These are phyloP conservation scores for Passiflora organensis DNA, from an alignment of 345 rosid genomes.

Conservation along the genomic window DNA sequence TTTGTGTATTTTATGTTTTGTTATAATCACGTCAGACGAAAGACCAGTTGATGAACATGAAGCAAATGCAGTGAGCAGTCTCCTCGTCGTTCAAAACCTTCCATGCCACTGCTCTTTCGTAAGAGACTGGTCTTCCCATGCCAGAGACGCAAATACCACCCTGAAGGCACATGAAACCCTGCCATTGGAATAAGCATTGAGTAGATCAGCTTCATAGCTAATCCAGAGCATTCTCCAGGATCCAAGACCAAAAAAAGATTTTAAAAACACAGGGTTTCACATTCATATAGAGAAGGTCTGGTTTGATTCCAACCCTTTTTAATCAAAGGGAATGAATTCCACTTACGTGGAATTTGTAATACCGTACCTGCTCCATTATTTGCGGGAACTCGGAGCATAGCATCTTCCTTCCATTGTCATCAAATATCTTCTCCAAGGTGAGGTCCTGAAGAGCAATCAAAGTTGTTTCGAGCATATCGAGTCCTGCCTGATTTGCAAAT, in stretches of 20 bases:
- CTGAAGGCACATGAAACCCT: slow-evolving; percentile 75
- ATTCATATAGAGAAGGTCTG: too few relatives aligned
- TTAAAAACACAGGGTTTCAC: too few relatives aligned
- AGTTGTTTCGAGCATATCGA: slow-evolving; percentile 29
- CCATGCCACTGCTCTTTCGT: slow-evolving; percentile 81
- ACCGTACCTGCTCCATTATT: slow-evolving; percentile 33
- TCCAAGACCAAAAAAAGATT: too few relatives aligned
- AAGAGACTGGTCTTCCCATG: slow-evolving; percentile 83
- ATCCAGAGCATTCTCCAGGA: too few relatives aligned
- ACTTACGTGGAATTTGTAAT: too few relatives aligned
- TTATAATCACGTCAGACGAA: too few relatives aligned
- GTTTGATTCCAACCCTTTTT: too few relatives aligned
- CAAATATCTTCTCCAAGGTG: slow-evolving; percentile 25
- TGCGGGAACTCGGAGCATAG: slow-evolving; percentile 28
- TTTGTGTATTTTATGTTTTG: too few relatives aligned
- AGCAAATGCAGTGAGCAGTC: slow-evolving; percentile 65
- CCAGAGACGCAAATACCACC: slow-evolving; percentile 79
- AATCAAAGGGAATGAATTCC: too few relatives aligned
- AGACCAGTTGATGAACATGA: slow-evolving; percentile 87
- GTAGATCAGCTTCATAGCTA: too few relatives aligned
- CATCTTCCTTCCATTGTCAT: slow-evolving; percentile 25
- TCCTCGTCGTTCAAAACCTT: slow-evolving; percentile 77
- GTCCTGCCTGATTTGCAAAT: slow-evolving; percentile 31
- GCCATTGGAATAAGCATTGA: neutral
- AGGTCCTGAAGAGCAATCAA: slow-evolving; percentile 28